phyloP scores from a whole-genome alignment of 2,329 filamentous ascomycete genomes.

The Alternaria gaisen region DNA sequence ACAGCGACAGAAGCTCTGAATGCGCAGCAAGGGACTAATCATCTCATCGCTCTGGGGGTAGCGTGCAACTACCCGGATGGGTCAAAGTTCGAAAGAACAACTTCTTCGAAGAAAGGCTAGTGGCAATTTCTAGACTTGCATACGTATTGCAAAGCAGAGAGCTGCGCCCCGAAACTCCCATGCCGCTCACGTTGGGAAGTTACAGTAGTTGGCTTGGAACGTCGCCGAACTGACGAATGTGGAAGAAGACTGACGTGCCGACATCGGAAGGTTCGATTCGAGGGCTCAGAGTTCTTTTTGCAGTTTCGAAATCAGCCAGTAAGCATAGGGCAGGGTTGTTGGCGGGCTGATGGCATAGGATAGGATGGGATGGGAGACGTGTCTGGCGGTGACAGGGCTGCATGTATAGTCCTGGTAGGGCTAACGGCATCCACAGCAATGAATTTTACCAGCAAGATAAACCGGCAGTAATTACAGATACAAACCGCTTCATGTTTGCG shows the following conservation, averaged over 20 bases:
- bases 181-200: neutral
- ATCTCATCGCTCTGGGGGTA: neutral
- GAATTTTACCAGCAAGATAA: neutral
- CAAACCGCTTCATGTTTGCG: neutral
- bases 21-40: neutral
- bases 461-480: neutral
- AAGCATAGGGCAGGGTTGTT: neutral
- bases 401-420: neutral
- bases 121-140: neutral
- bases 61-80: neutral
- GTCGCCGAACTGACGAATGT: too few relatives aligned
- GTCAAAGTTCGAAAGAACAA: neutral
- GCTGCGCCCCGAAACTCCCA: neutral
- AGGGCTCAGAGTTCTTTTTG: fast-evolving
- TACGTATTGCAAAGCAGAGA: neutral
- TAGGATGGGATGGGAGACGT: neutral
- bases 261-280: neutral
- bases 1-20: neutral
- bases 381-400: neutral
- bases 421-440: neutral
- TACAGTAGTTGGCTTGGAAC: fast-evolving
- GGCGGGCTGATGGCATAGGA: neutral
- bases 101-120: neutral
- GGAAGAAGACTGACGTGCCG: neutral
- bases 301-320: neutral